These are phyloP conservation scores for Rosa hybrid DNA, from an alignment of 331 rosid genomes.

Conservation along the genomic window DNA sequence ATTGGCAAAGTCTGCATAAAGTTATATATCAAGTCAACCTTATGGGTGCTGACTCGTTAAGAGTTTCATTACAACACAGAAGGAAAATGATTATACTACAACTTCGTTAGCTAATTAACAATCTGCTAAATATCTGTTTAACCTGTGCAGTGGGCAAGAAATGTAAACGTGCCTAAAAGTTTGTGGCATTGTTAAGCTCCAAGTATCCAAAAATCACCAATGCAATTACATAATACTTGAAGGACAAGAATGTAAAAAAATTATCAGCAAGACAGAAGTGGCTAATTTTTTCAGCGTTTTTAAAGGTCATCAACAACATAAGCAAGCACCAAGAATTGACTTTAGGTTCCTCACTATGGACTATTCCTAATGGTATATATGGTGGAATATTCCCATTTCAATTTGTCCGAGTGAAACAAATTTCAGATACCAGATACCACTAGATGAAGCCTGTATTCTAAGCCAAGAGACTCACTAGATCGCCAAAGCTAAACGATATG, in stretches of 20 bases:
- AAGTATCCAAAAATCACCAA: background rate
- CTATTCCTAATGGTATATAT: slow-evolving; percentile 48
- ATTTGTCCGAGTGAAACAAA: background rate
- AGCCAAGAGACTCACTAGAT: slow-evolving; percentile 11
- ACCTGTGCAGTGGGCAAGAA: background rate
- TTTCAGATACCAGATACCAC: slow-evolving; percentile 34
- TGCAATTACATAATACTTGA: background rate
- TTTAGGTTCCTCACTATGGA: slow-evolving; percentile 26
- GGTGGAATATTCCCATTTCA: slow-evolving; percentile 60
- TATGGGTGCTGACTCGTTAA: background rate
- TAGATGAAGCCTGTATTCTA: slow-evolving; percentile 18
- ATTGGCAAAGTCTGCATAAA: background rate
- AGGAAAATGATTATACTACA: background rate
- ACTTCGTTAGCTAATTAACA: background rate
- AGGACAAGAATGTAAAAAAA: slow-evolving; percentile 5
- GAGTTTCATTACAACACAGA: background rate
- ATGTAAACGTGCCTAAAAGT: background rate
- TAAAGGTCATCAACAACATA: slow-evolving; percentile 10
- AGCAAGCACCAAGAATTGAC: slow-evolving; percentile 40
- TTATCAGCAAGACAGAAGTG: background rate
- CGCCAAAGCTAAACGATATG: slow-evolving; percentile 37
- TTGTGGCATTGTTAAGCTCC: background rate
- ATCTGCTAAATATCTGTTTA: background rate
- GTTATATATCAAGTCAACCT: background rate
- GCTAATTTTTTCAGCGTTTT: background rate